Percentiles rank a stretch among this genome's conserved stretches.
These are phyloP conservation scores for Flaveria linearis DNA, from an alignment of 129 eudicot species.

Conservation along the genomic window DNA sequence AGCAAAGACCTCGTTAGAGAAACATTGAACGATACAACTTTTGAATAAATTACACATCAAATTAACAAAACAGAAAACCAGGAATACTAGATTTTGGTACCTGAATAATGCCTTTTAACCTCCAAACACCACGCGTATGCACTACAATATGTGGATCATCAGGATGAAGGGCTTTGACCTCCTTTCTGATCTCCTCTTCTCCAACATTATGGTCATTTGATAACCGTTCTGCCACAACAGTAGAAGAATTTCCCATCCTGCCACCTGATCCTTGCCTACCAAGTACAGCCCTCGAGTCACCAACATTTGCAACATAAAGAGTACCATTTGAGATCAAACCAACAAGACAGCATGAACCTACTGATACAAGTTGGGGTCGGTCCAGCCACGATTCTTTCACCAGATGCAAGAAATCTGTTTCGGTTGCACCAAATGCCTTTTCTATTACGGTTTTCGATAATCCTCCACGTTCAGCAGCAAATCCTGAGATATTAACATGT, in stretches of 20 bases:
- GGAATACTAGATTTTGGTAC: constrained; percentile 33
- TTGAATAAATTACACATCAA: not conserved
- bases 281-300: constrained; percentile 76
- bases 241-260: constrained; percentile 34
- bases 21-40: not conserved
- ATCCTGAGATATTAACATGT: constrained; percentile 35
- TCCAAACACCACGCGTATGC: constrained; percentile 66
- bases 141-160: constrained; percentile 68
- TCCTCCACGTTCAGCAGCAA: constrained; percentile 62
- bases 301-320: constrained; percentile 65
- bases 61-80: constrained; percentile 3
- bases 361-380: constrained; percentile 59
- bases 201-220: constrained; percentile 73
- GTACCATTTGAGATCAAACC: constrained; percentile 64
- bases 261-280: constrained; percentile 47
- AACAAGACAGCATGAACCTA: constrained; percentile 72
- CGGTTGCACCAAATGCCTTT: constrained; percentile 65
- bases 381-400: constrained; percentile 60
- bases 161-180: constrained; percentile 73
- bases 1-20: not conserved
- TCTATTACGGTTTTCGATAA: constrained; percentile 57
- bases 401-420: constrained; percentile 50
- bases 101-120: constrained; percentile 81
- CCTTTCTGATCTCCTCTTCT: constrained; percentile 65
- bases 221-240: constrained; percentile 63